A percentile compares a stretch with the other conserved stretches of the same genome.
These are phyloP conservation scores for Heritiera fomes DNA, from an alignment of 345 rosid species.

Conservation along the genomic window DNA sequence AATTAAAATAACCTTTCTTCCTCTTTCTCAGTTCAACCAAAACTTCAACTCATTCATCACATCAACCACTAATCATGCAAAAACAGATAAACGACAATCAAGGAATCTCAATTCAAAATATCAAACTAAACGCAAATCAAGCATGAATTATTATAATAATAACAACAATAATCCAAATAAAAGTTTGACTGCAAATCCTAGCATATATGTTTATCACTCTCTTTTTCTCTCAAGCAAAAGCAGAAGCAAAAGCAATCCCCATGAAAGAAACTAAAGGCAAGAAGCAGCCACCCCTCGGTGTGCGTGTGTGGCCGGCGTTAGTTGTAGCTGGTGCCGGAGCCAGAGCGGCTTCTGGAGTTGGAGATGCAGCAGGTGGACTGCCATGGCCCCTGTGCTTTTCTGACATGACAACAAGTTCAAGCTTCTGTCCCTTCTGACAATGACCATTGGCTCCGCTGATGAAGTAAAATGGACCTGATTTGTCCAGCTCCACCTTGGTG, in stretches of 20 bases:
- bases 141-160: too few relatives aligned
- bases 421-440: constrained; percentile 55
- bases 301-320: not conserved
- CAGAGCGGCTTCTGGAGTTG: not conserved
- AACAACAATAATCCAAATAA: too few relatives aligned
- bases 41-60: too few relatives aligned
- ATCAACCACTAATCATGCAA: too few relatives aligned
- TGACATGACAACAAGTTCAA: constrained; percentile 47
- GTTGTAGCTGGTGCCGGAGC: not conserved
- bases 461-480: constrained; percentile 53
- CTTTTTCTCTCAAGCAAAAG: not conserved
- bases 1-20: too few relatives aligned
- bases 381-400: not conserved
- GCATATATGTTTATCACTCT: not conserved
- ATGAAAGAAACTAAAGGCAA: not conserved
- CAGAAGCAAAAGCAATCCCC: not conserved
- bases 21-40: too few relatives aligned
- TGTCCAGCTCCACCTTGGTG: constrained; percentile 43
- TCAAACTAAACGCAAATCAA: too few relatives aligned
- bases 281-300: not conserved
- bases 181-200: too few relatives aligned
- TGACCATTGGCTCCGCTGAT: constrained; percentile 57
- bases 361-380: not conserved
- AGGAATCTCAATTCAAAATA: too few relatives aligned
- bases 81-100: too few relatives aligned